These are phyloP conservation scores for Eudorina sp. DNA, from an alignment of 139 green algal species.

Conservation along the genomic window DNA sequence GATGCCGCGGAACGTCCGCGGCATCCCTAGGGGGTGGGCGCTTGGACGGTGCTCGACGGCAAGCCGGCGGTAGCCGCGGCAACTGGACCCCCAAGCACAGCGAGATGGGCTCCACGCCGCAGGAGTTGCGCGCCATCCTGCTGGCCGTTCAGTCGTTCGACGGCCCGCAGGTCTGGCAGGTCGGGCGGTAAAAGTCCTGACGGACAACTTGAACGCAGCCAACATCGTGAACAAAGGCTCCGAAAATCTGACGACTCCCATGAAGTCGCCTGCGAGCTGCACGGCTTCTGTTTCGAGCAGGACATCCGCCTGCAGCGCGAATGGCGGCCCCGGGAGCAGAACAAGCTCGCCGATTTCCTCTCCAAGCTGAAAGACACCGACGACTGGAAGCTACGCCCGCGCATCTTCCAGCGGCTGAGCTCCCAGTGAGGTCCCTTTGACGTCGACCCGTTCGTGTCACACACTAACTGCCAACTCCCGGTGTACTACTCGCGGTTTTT, in stretches of 20 bases:
- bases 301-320: not conserved
- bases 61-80: not conserved
- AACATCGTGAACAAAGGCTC: constrained; percentile 34
- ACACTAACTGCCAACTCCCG: constrained; percentile 27
- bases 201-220: not conserved
- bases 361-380: constrained; percentile 22
- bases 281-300: not conserved
- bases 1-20: constrained; percentile 22
- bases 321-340: constrained; percentile 7
- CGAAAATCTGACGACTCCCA: not conserved
- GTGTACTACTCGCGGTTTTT: constrained; percentile 37
- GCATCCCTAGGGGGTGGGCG: constrained; percentile 18
- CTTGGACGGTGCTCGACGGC: constrained; percentile 8
- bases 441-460: constrained; percentile 40
- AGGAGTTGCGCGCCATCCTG: constrained; percentile 12
- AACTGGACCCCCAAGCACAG: not conserved
- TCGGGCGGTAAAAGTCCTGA: not conserved
- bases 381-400: constrained; percentile 9
- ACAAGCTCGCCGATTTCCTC: constrained; percentile 5
- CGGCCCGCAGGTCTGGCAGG: not conserved
- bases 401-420: not conserved
- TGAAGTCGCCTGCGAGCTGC: not conserved
- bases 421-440: constrained; percentile 9
- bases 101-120: not conserved
- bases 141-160: constrained; percentile 17